Evolutionary conservation across 2,329 filamentous ascomycete genomes (phyloP), one percentile per base, ranked within the genome.

Genomic region (Teratosphaeria destructans): DNA sequence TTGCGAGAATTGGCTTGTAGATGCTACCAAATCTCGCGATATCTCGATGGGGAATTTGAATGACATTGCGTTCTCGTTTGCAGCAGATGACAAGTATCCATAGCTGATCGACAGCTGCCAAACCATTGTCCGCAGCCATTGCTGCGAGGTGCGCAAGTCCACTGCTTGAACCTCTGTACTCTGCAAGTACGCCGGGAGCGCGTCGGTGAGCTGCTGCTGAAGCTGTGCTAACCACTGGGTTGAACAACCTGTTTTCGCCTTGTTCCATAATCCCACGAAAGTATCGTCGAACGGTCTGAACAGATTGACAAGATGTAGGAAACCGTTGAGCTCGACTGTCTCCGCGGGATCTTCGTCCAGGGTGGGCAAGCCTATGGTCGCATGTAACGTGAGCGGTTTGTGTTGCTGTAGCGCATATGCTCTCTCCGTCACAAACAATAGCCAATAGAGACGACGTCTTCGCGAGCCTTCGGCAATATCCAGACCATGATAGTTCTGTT

Each of bases 71-170:
- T 79, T 79, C 59, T 87, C 81, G 6, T 77, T 72, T 0, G 84
- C 78, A 2, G 78, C 78, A 7, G 66, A 68, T 35, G 81, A 83
- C 23, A 88, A 76, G 27, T 84, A 81, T 3, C 84, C 83, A 64
- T 87, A 84, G 23, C 82, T 81, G 65, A 87, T 86, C 3, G 85
- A 85, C 1, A 86, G 79, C 65, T 88, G 86, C 86, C 86, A 89
- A n/a, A 88, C 82, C 74, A 88, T 86, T 1, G 85, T 82, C 19
- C 83, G 78, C 4, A 89, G 76, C 86, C 86, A 89, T 66, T 87
- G 85, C 68, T 89, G 86, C 2, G 85, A 88, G 57, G 86, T 81
- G 52, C 86, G 77, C 19, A 89, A 78, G 65, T 89, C 85, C 6
- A 87, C 84, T 58, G 85, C 86, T 65, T 89, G 86, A 23, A 83